Base-by-base conservation (phyloP, 345 rosid species). In the Durio zibethinus region DNA sequence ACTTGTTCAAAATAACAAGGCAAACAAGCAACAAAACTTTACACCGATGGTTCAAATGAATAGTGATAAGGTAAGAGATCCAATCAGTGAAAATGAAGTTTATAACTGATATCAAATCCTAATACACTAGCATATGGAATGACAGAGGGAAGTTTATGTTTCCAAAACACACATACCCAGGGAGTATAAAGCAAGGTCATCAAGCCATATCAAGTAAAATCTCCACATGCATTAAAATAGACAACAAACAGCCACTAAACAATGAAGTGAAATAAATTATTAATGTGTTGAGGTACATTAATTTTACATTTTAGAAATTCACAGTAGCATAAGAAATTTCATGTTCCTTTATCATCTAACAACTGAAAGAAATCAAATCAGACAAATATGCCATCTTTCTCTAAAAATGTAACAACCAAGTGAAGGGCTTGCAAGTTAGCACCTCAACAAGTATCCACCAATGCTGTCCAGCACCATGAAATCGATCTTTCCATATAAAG, bases 381-480 rank as follows among this genome's bases (percentile, higher is more conserved):
- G 15, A 45, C 36, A 69, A 27, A 45, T 14, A 45, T 7, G 36
- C 2, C 23, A 3, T 38, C 35, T 45, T 69, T 45, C 74, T 70
- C 74, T 61, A 29, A n/a, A 31, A 75, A 61, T 61, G 8, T 11
- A 66, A 53, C 68, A 71, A 74, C n/a, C 29, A 77, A 74, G 42
- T 45, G 62, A 16, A 33, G 71, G 57, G 9, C 65, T 69, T 20
- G 62, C 64, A 80, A 61, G 75, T 67, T 64, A 79, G 75, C 67
- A 93, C 99, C 97, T 92, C 97, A 76, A 95, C 94, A 67, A 95
- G 90, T 81, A 95, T 95, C 99, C 94, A 95, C 99, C 99, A 95
- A 53, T 98, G 97, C 70, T 81, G 93, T 45, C 91, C 88, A 84
- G 89, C 82, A 80, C 99, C 94, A 84, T 95, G 99, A 83, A 88